Percentiles rank a stretch among this genome's conserved stretches.
Conservation (phyloP, 306 rosid species). For the Pterocarpus macrocarpus region DNA sequence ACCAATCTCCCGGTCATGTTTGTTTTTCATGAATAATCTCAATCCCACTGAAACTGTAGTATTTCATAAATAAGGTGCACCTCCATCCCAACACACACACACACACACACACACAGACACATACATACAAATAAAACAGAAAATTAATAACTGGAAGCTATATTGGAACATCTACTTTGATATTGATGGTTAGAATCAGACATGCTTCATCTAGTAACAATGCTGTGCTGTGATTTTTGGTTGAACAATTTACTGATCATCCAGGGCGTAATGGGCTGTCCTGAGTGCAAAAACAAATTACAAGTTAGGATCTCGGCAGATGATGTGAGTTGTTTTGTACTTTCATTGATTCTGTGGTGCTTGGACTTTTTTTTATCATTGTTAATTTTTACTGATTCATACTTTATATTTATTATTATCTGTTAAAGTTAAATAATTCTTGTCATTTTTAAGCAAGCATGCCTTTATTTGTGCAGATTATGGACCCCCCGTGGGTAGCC, state of each 20-base stretch:
- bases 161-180: slow-evolving; percentile 1
- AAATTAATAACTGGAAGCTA: neutral
- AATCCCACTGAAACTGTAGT: slow-evolving; percentile 2
- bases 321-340: slow-evolving; percentile 71
- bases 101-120: no score
- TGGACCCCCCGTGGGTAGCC: slow-evolving; percentile 98
- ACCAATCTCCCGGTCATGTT: slow-evolving; percentile 35
- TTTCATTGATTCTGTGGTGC: slow-evolving; percentile 9
- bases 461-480: slow-evolving; percentile 70
- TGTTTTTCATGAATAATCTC: slow-evolving; percentile 27
- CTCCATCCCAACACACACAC: neutral
- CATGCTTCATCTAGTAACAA: slow-evolving; percentile 35
- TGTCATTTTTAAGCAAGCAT: slow-evolving; percentile 23
- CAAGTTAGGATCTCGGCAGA: slow-evolving; percentile 89
- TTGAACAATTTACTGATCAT: slow-evolving; percentile 45
- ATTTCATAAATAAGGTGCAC: slow-evolving; percentile 14
- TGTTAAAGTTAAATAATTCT: slow-evolving; percentile 26
- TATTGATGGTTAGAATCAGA: slow-evolving; percentile 25
- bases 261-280: slow-evolving; percentile 97
- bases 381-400: slow-evolving; percentile 31
- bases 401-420: slow-evolving; percentile 26
- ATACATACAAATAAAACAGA: no score
- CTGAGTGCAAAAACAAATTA: slow-evolving; percentile 90
- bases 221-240: slow-evolving; percentile 36
- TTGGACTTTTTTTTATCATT: neutral